Percentiles rank a stretch among this genome's conserved stretches.
These are phyloP conservation scores for Neoscytalidium dimidiatum DNA, from an alignment of 2,329 filamentous ascomycete genomes.

Conservation along the genomic window DNA sequence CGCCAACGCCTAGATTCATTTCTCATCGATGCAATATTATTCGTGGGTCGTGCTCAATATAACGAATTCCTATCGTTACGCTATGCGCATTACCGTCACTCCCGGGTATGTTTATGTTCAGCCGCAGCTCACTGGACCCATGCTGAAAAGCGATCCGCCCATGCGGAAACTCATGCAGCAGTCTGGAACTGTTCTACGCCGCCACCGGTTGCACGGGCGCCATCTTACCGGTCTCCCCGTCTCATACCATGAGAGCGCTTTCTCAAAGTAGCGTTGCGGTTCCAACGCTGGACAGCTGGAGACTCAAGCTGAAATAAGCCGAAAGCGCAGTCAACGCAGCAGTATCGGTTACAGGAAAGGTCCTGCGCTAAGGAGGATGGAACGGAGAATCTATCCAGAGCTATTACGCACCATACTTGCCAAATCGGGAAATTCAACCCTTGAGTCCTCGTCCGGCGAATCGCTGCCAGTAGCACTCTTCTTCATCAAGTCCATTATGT, in stretches of 20 bases:
- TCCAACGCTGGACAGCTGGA: background rate
- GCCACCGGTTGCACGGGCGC: background rate
- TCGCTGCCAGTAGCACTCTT: background rate
- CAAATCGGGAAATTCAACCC: background rate
- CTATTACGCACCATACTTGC: background rate
- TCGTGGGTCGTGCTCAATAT: background rate
- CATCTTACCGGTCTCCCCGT: background rate
- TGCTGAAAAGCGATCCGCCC: background rate
- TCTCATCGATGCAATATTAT: too few relatives aligned
- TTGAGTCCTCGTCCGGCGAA: background rate
- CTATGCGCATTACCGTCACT: background rate
- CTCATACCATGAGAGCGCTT: background rate
- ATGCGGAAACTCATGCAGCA: background rate
- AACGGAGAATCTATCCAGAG: background rate
- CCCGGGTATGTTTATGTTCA: background rate
- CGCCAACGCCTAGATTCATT: too few relatives aligned
- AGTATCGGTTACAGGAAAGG: background rate
- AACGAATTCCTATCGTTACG: background rate
- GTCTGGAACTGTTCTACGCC: slow-evolving; percentile 5
- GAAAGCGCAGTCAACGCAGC: background rate
- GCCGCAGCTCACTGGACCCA: background rate
- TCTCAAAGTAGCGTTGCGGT: background rate
- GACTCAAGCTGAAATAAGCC: background rate
- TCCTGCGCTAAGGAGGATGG: background rate
- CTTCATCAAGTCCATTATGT: background rate